Base-by-base conservation (phyloP, 345 rosid genomes). In the Fremontodendron californicum region DNA sequence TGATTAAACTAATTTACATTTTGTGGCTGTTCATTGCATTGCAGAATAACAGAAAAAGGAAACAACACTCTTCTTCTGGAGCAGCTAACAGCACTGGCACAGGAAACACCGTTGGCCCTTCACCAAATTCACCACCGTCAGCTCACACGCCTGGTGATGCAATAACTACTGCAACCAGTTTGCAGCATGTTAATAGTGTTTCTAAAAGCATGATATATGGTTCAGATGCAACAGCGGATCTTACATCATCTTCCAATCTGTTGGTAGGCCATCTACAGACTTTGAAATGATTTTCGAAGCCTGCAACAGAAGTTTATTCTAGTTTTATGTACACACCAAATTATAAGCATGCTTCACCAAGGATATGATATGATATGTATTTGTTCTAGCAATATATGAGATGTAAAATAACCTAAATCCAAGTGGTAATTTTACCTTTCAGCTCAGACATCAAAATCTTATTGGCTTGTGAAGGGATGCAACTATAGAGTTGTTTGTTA, bases 141-240 rank as follows among this genome's bases (percentile, higher is more conserved):
- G 85, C 92, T 60, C 94, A 89, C 63, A 89, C 94, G 12, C 86
- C 92, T 65, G 90, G 94, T 43, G 94, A 90, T 79, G 92, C 87
- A 78, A 79, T 87, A 45, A 80, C 85, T 67, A 79, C 88, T 54
- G 81, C 86, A 49, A 82, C 82, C 76, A 84, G 87, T 71, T 61
- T 86, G 77, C 89, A 83, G 79, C 85, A 84, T 54, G 80, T 80
- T 80, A 87, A 78, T 55, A 79, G 79, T 75, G 80, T 77, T 67
- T 77, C 84, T 46, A 90, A 88, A 81, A 81, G 77, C 86, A 73
- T 84, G 81, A 75, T 84, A 49, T 84, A 85, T 81, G 85, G 83
- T 78, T 39, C 85, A 63, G 89, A 88, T 76, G 91, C 85, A 40
- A 74, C 82, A 3, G 89, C 83, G 49, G 88, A 85, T 72, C 91